These are phyloP conservation scores for Zasmidium citrigriseum DNA, from an alignment of 2,329 filamentous ascomycete species.

Conservation along the genomic window DNA sequence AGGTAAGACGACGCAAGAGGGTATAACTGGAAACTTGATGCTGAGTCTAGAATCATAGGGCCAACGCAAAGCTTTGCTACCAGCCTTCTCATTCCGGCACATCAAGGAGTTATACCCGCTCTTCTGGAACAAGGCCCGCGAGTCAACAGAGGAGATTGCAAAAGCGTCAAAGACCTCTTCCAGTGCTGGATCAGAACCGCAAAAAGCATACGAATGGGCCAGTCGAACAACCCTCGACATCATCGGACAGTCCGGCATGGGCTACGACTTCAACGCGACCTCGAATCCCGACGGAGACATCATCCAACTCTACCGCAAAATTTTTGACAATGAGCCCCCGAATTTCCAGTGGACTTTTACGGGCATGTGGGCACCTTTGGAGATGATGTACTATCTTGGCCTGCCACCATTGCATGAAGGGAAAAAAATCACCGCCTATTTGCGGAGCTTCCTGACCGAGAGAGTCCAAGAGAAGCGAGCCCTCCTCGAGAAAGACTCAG, in stretches of 20 bases:
- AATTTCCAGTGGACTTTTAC: not conserved
- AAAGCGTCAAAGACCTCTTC: not conserved
- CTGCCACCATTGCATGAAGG: not conserved
- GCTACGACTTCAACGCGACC: conserved; percentile 43
- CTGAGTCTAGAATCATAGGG: not conserved
- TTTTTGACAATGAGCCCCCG: conserved; percentile 1
- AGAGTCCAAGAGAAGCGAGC: conserved; percentile 32
- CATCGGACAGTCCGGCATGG: conserved; percentile 46
- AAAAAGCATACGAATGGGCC: conserved; percentile 34
- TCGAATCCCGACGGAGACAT: conserved; percentile 6
- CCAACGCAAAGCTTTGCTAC: conserved; percentile 44
- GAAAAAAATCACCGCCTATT: not conserved
- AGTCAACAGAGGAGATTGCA: not conserved
- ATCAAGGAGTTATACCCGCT: conserved; percentile 80
- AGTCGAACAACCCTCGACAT: conserved; percentile 42
- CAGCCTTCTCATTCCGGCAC: conserved; percentile 80
- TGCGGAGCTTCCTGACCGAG: conserved; percentile 3
- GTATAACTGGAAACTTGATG: not conserved
- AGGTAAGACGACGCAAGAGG: not conserved
- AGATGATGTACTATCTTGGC: not conserved
- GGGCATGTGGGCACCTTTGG: not conserved
- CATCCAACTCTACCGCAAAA: not conserved
- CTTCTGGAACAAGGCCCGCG: conserved; percentile 72
- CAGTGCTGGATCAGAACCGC: not conserved
- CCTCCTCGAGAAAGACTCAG: conserved; percentile 34